Evolutionary conservation across 2,329 filamentous ascomycete genomes (phyloP), one percentile per base, ranked within the genome.

Genomic region (Pseudogymnoascus destructans): DNA sequence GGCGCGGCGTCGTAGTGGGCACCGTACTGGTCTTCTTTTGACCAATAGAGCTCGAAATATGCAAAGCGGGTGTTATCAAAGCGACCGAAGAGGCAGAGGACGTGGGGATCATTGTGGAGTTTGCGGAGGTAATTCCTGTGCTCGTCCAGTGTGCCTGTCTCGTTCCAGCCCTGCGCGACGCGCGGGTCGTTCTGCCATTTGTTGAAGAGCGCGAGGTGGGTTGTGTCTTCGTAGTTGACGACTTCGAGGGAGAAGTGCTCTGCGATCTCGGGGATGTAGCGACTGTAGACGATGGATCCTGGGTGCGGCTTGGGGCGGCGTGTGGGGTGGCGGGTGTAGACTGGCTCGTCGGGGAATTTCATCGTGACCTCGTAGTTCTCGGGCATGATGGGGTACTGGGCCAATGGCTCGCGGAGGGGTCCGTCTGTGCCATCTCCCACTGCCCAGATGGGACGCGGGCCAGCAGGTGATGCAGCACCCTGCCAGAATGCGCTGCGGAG

Each of bases 31-130:
- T 83, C 80, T 68, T 83, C 80, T 74, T 82, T 83, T 33, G 82
- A 84, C 86, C 86, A 91, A 70, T 90, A 91, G 1, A 90, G 75
- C 69, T 92, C 87, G 67, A 87, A 90, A 69, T 91, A 91, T 0
- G 85, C 83, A 69, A 91, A 91, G 54, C 75, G 79, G 1, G 76
- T 77, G 27, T 86, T 84, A 59, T 91, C 79, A 68, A 89, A 92
- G 23, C 79, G 78, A 5, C 82, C 87, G 60, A 91, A 74, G 49
- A 91, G 74, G 21, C 83, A 80, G 57, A 89, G 73, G 61, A 85
- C 80, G 70, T 91, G 87, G 25, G 84, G 81, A 68, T 91, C 87
- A 46, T 80, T 77, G 66, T 89, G 81, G 58, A 86, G 76, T 63
- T 79, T 79, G 27, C 79, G 55, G 57, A 90, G 76, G 69, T 92